These are phyloP conservation scores for Suillus clintonianus DNA, from an alignment of 768 basidiomycete genomes.

Conservation along the genomic window DNA sequence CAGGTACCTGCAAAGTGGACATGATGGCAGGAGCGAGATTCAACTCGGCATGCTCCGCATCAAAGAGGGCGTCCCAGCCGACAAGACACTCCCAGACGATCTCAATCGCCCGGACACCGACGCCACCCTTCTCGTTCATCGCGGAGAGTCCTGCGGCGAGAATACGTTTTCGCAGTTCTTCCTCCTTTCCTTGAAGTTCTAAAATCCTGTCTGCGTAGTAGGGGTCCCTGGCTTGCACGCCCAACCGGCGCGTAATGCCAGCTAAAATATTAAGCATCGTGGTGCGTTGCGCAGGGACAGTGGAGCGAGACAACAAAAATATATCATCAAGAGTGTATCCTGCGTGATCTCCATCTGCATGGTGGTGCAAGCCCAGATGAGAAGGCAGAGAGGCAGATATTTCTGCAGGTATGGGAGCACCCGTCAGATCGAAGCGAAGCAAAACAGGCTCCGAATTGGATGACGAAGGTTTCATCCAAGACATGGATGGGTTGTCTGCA, in stretches of 20 bases:
- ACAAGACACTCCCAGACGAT: slow-evolving; percentile 75
- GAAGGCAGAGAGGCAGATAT: slow-evolving; percentile 67
- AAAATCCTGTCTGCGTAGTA: background rate
- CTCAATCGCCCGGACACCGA: slow-evolving; percentile 69
- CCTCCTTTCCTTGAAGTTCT: slow-evolving; percentile 33
- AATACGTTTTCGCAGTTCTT: slow-evolving; percentile 57
- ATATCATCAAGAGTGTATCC: slow-evolving; percentile 91
- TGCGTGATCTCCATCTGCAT: slow-evolving; percentile 72
- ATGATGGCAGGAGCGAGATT: slow-evolving; percentile 18
- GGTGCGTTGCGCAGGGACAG: slow-evolving; percentile 80
- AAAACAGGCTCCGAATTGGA: slow-evolving; percentile 22
- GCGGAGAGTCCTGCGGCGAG: slow-evolving; percentile 69
- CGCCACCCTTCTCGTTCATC: slow-evolving; percentile 61
- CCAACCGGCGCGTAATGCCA: slow-evolving; percentile 47
- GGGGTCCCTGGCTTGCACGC: slow-evolving; percentile 14
- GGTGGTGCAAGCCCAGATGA: slow-evolving; percentile 89
- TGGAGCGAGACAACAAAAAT: slow-evolving; percentile 76
- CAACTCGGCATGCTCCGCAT: slow-evolving; percentile 48
- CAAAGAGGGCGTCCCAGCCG: slow-evolving; percentile 49
- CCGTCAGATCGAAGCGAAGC: slow-evolving; percentile 77
- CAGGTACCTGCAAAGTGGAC: slow-evolving; percentile 33
- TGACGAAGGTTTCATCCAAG: slow-evolving; percentile 63
- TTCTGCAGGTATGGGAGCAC: slow-evolving; percentile 60
- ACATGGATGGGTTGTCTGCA: slow-evolving; percentile 69
- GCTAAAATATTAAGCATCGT: slow-evolving; percentile 77